Evolutionary conservation across 805 yeast species (phyloP).

Genomic region (Peterozyma toletana): DNA sequence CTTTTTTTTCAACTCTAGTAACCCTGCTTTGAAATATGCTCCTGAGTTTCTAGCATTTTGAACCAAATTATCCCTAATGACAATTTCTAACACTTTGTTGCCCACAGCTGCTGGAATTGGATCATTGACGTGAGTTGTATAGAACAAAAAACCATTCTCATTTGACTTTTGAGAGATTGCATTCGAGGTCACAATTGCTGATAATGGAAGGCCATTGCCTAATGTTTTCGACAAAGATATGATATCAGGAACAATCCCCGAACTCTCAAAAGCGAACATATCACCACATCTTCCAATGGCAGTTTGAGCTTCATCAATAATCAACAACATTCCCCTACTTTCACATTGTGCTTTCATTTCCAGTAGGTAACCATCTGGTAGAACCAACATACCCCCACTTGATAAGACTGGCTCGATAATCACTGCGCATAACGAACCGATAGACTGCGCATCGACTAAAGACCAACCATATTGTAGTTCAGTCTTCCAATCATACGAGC

Average conservation of each 20-base stretch:
- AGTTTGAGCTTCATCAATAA: constrained; percentile 49
- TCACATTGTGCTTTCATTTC: constrained; percentile 19
- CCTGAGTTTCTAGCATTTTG: constrained; percentile 20
- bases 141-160: constrained; percentile 16
- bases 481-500: constrained; percentile 21
- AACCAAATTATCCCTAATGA: constrained; percentile 17
- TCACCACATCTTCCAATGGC: constrained; percentile 49
- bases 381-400: constrained; percentile 45
- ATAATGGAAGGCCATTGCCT: constrained; percentile 24
- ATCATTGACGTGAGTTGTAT: constrained; percentile 22
- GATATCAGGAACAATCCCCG: constrained; percentile 24
- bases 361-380: constrained; percentile 22
- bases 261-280: constrained; percentile 29
- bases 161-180: constrained; percentile 16
- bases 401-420: constrained; percentile 46
- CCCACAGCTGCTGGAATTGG: constrained; percentile 24
- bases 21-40: constrained; percentile 15
- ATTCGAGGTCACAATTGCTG: constrained; percentile 21
- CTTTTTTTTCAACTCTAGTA: constrained; percentile 9
- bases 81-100: constrained; percentile 20
- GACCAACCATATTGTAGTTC: constrained; percentile 20
- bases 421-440: constrained; percentile 40
- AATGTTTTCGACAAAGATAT: constrained; percentile 23
- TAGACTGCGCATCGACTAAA: constrained; percentile 18
- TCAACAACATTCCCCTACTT: constrained; percentile 37